Evolutionary conservation across 2,329 filamentous ascomycete genomes (phyloP).

Genomic region (Colletotrichum sp.): DNA sequence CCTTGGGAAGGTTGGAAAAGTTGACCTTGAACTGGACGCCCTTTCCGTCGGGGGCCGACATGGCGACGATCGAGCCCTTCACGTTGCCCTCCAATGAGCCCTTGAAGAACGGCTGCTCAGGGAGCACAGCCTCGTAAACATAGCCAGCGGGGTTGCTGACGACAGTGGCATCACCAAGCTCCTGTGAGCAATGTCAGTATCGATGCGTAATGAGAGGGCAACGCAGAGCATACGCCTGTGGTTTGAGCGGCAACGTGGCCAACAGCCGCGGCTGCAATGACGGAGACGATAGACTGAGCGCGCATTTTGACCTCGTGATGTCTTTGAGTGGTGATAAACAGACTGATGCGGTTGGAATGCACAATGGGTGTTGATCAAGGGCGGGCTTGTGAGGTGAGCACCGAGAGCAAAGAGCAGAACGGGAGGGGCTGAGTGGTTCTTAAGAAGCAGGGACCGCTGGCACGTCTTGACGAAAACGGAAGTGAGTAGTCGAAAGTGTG

Average conservation of each 20-base stretch:
- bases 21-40: slow-evolving; percentile 61
- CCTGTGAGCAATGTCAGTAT: slow-evolving; percentile 24
- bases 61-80: slow-evolving; percentile 55
- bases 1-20: slow-evolving; percentile 63
- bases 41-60: slow-evolving; percentile 50
- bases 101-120: slow-evolving; percentile 56
- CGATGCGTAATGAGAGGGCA: neutral
- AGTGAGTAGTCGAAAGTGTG: neutral
- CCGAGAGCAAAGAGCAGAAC: neutral
- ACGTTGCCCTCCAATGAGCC: slow-evolving; percentile 57
- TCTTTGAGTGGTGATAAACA: neutral
- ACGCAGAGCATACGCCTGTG: slow-evolving; percentile 20
- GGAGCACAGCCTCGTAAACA: slow-evolving; percentile 61
- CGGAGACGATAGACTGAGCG: slow-evolving; percentile 25
- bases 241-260: slow-evolving; percentile 30
- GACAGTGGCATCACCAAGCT: slow-evolving; percentile 54
- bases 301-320: slow-evolving; percentile 21
- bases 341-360: neutral
- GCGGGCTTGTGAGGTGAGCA: neutral
- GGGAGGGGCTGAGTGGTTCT: slow-evolving; percentile 2
- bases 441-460: neutral
- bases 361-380: neutral
- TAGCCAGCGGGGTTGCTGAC: slow-evolving; percentile 60
- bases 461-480: neutral
- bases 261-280: slow-evolving; percentile 31